Conservation (phyloP, 306 rosid species). For the Inga leiocalycina region DNA sequence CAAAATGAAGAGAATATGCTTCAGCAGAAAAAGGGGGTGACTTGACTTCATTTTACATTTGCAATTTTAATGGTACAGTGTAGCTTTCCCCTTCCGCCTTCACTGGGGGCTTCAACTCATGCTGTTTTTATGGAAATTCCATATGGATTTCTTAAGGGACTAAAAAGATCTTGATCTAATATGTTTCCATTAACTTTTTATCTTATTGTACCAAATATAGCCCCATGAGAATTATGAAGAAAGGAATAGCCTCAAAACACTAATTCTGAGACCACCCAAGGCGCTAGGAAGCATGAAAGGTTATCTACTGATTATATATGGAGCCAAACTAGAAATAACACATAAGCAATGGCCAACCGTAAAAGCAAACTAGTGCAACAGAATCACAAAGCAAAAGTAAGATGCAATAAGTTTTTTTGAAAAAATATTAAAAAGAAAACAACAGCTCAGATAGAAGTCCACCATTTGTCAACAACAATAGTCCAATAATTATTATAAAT, state of each 20-base stretch:
- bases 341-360: background rate
- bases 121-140: background rate
- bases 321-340: background rate
- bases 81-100: background rate
- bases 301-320: background rate
- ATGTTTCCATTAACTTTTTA: background rate
- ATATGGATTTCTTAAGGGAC: background rate
- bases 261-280: conserved; percentile 2
- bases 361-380: background rate
- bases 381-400: conserved; percentile 12
- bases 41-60: background rate
- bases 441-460: conserved; percentile 4
- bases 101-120: background rate
- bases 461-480: conserved; percentile 6
- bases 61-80: background rate
- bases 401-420: background rate
- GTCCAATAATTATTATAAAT: conserved; percentile 31
- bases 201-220: background rate
- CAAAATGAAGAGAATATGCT: background rate
- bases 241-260: background rate
- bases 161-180: background rate
- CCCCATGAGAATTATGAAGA: background rate
- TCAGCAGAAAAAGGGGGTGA: conserved; percentile 8
- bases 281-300: background rate
- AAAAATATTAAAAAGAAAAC: background rate